Evolutionary conservation across 805 yeast species (phyloP).

Genomic region (Wickerhamomyces queroliae): DNA sequence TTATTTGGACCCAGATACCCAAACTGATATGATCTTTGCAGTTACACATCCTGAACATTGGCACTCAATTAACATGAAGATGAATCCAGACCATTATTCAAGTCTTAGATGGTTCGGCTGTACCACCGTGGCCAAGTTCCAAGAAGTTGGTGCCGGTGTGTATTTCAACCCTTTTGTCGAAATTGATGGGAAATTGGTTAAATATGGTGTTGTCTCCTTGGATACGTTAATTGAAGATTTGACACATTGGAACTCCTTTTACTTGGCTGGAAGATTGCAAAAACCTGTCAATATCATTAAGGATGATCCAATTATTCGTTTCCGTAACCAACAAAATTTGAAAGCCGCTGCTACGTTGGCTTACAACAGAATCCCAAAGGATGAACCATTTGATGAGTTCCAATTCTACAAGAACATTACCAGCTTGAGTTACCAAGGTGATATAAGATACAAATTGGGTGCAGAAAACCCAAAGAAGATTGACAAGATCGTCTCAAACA

Average conservation of each 20-base stretch:
- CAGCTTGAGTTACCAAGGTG: slow-evolving; percentile 81
- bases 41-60: slow-evolving; percentile 72
- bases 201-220: slow-evolving; percentile 81
- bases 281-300: slow-evolving; percentile 81
- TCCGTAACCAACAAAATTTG: slow-evolving; percentile 71
- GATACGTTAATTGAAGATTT: slow-evolving; percentile 60
- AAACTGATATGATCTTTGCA: slow-evolving; percentile 80
- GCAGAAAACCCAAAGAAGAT: slow-evolving; percentile 94
- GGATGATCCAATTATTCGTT: slow-evolving; percentile 56
- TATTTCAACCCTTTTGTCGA: slow-evolving; percentile 89
- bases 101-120: slow-evolving; percentile 56
- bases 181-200: slow-evolving; percentile 54
- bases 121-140: slow-evolving; percentile 48
- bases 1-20: slow-evolving; percentile 44
- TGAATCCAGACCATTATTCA: slow-evolving; percentile 76
- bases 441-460: slow-evolving; percentile 74
- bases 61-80: slow-evolving; percentile 67
- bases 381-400: slow-evolving; percentile 43
- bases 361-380: slow-evolving; percentile 27
- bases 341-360: slow-evolving; percentile 69
- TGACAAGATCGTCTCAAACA: slow-evolving; percentile 76
- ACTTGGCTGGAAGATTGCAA: slow-evolving; percentile 88
- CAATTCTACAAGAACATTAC: slow-evolving; percentile 75
- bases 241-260: slow-evolving; percentile 78
- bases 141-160: slow-evolving; percentile 79